Evolutionary conservation across 2,329 filamentous ascomycete genomes (phyloP), one percentile per base, ranked within the genome.

Genomic region (Claviceps capensis): DNA sequence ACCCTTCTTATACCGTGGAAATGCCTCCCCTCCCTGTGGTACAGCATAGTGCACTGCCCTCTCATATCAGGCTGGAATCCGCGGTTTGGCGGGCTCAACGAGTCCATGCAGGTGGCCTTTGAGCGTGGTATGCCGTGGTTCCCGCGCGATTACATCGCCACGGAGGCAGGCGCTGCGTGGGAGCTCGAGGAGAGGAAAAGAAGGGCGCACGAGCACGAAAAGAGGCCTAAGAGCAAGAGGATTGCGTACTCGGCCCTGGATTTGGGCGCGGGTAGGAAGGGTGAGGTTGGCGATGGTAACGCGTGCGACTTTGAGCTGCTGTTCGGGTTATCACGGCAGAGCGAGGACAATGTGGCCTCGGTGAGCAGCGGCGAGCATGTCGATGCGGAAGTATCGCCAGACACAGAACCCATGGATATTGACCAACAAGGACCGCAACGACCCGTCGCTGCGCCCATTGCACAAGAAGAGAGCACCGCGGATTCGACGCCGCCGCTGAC

Each of bases 1-100:
- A 93, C 83, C 0, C 65, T 97, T 1, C 73, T 97, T 23, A 76
- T 93, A 3, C 93, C 93, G 0, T 96, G 91, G 88, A 89, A 87
- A 63, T 95, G 87, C 60, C 85, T 97, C 38, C 73, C 81, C 38
- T 81, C 88, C 0, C 74, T 96, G 36, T 98, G 93, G 93, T 85
- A 91, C 60, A 82, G 81, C 47, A 69, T 97, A 14, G 84, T 95
- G 69, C 88, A 88, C 62, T 88, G 83, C 54, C 87, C 88, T 0
- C 73, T 94, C 0, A 85, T 82, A 0, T 85, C 82, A 1, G 89
- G 89, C 7, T 83, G 85, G 0, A 94, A 88, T 54, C 85, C 88
- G 1, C 77, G 84, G 23, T 88, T 95, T 58, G 91, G 87, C 1
- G 91, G 93, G 0, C 62, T 96, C 36, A 76, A 87, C 45, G 86